Base-by-base conservation (phyloP, 163 green algal genomes). In the Prototheca cutis region DNA sequence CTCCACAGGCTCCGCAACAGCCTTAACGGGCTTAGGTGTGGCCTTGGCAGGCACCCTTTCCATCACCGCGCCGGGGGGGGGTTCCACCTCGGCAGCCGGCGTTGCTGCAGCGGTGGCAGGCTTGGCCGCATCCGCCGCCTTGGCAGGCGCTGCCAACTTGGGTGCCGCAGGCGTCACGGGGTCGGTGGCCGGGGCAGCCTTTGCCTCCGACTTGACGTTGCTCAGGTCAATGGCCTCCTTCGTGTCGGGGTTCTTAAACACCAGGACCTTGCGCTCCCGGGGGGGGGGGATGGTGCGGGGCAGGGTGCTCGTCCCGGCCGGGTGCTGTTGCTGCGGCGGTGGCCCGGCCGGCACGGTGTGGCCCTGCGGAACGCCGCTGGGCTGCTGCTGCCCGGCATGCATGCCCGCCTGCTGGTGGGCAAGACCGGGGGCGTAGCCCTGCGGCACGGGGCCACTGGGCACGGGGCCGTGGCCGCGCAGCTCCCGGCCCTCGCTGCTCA, bases 231-330 rank as follows among this genome's bases (percentile, higher is more conserved):
- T 32, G 25, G 36, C 59, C 55, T 72, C 39, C 24, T 77, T 62
- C 1, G 69, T 77, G 8, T 56, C n/a, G 13, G 69, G 69, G 53
- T 77, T 42, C 28, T 67, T 57, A 23, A 77, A 49, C 18, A 34
- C 17, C 42, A 77, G 53, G 32, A 77, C 63, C 34, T 65, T 62
- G n/a, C n/a, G n/a, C n/a, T n/a, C n/a, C n/a, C n/a, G n/a, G n/a
- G n/a, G n/a, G n/a, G n/a, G n/a, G n/a, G n/a, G n/a, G n/a, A n/a
- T n/a, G n/a, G n/a, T n/a, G n/a, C n/a, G n/a, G n/a, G n/a, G n/a
- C n/a, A n/a, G n/a, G n/a, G n/a, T n/a, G n/a, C n/a, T n/a, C n/a
- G n/a, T n/a, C n/a, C n/a, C n/a, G n/a, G n/a, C n/a, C n/a, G n/a
- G n/a, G n/a, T n/a, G n/a, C n/a, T n/a, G n/a, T n/a, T n/a, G n/a